Conservation (phyloP, 257 asterid genomes). For the Primulina huaijiensis region DNA sequence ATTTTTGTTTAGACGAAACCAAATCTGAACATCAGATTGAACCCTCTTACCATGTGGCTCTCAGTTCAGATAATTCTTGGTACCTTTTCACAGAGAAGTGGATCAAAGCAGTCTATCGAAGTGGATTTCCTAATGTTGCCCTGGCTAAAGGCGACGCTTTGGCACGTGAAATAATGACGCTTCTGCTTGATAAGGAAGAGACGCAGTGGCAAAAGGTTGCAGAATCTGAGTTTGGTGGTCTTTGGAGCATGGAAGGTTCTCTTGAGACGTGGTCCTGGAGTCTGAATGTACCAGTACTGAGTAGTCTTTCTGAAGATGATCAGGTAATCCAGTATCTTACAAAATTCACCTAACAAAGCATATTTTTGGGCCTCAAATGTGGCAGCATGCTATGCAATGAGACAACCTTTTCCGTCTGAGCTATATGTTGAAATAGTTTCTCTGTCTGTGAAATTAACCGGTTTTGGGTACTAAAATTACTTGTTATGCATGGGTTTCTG, state of each 20-base stretch:
- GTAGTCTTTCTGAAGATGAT: constrained; percentile 87
- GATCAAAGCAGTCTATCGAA: constrained; percentile 71
- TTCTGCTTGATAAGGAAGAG: constrained; percentile 67
- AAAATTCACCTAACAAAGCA: background rate
- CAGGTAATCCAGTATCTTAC: constrained; percentile 53
- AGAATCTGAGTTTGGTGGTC: constrained; percentile 81
- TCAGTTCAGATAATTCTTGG: constrained; percentile 98
- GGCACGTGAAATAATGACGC: constrained; percentile 76
- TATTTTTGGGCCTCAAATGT: too few relatives aligned
- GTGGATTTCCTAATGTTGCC: constrained; percentile 85
- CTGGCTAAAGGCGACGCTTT: constrained; percentile 68
- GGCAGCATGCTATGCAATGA: too few relatives aligned
- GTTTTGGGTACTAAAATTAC: background rate
- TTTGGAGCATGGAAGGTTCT: constrained; percentile 96
- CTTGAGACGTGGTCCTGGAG: constrained; percentile 99
- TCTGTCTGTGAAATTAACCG: constrained; percentile 8
- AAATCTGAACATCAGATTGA: constrained; percentile 35
- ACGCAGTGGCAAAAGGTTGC: constrained; percentile 89
- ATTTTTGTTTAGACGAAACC: constrained; percentile 31
- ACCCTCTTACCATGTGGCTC: constrained; percentile 86
- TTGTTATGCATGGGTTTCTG: constrained; percentile 3
- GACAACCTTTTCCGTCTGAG: background rate
- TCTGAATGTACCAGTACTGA: constrained; percentile 87
- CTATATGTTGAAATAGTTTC: constrained; percentile 14
- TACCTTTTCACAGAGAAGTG: constrained; percentile 97